These are phyloP conservation scores for Globisporangium nunn DNA, from an alignment of 352 stramenopile genomes.

Conservation along the genomic window DNA sequence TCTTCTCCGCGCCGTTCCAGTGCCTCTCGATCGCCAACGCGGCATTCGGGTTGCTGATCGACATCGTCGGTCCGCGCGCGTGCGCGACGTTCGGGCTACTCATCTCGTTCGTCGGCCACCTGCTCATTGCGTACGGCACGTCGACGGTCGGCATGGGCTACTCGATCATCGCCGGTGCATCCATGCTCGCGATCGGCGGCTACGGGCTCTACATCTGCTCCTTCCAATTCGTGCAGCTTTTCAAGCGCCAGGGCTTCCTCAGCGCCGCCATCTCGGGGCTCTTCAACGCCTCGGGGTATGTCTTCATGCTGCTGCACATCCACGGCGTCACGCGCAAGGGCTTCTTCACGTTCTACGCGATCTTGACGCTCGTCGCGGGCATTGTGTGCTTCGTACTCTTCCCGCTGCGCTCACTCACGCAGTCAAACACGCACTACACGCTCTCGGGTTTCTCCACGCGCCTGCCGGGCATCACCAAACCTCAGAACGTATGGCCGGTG, in stretches of 20 bases:
- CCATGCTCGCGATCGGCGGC: slow-evolving; percentile 34
- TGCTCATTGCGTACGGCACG: slow-evolving; percentile 32
- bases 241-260: slow-evolving; percentile 30
- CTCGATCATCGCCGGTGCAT: slow-evolving; percentile 35
- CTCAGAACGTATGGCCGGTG: slow-evolving; percentile 11
- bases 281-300: slow-evolving; percentile 46
- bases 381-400: slow-evolving; percentile 21
- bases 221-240: slow-evolving; percentile 46
- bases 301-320: slow-evolving; percentile 41
- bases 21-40: slow-evolving; percentile 40
- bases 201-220: slow-evolving; percentile 36
- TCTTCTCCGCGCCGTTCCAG: slow-evolving; percentile 42
- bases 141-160: slow-evolving; percentile 23
- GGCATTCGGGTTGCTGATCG: slow-evolving; percentile 33
- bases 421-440: slow-evolving; percentile 8
- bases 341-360: slow-evolving; percentile 36
- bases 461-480: slow-evolving; percentile 11
- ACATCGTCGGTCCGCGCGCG: slow-evolving; percentile 33
- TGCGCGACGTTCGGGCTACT: slow-evolving; percentile 26
- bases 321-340: slow-evolving; percentile 25
- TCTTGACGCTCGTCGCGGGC: slow-evolving; percentile 15
- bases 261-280: slow-evolving; percentile 36
- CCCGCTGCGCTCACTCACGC: slow-evolving; percentile 16
- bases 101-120: slow-evolving; percentile 36
- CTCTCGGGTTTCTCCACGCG: slow-evolving; percentile 19